Conservation (phyloP, 2,329 filamentous ascomycete species). For the Cladosporium sp. region DNA sequence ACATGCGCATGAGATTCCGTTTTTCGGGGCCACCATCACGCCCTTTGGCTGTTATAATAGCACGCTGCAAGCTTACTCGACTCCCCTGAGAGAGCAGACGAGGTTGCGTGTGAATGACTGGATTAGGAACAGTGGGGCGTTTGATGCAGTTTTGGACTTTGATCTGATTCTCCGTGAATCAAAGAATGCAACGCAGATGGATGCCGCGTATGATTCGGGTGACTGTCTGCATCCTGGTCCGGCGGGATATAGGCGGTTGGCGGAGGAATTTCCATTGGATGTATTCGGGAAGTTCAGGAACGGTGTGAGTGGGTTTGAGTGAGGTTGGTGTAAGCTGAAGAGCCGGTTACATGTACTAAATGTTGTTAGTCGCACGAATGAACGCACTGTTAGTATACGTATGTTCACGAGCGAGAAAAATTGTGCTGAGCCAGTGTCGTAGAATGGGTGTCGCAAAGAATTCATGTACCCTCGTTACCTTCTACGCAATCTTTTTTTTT, state of each 20-base stretch:
- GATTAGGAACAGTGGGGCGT: constrained; percentile 53
- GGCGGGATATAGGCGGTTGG: constrained; percentile 56
- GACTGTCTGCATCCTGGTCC: constrained; percentile 63
- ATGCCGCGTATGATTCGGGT: constrained; percentile 52
- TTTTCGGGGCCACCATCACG: constrained; percentile 64
- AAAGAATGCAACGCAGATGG: constrained; percentile 46
- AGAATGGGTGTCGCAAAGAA: no score
- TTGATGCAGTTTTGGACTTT: constrained; percentile 62
- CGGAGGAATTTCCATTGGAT: constrained; percentile 54
- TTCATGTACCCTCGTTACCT: no score
- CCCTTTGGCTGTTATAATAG: constrained; percentile 51
- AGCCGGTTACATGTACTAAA: no score
- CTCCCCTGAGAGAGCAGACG: constrained; percentile 52
- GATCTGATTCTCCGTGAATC: constrained; percentile 53
- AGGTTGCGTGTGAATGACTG: constrained; percentile 57
- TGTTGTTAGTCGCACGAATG: no score
- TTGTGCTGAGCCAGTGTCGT: no score
- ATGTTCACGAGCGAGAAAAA: no score
- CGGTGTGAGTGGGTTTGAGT: constrained; percentile 21
- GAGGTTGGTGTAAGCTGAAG: neutral
- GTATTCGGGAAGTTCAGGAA: constrained; percentile 42
- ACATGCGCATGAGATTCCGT: constrained; percentile 50
- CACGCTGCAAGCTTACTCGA: constrained; percentile 50
- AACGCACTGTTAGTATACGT: no score
- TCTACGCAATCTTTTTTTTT: no score